Base-by-base conservation (phyloP, 768 basidiomycete species). In the Tricholoma bakamatsutake region DNA sequence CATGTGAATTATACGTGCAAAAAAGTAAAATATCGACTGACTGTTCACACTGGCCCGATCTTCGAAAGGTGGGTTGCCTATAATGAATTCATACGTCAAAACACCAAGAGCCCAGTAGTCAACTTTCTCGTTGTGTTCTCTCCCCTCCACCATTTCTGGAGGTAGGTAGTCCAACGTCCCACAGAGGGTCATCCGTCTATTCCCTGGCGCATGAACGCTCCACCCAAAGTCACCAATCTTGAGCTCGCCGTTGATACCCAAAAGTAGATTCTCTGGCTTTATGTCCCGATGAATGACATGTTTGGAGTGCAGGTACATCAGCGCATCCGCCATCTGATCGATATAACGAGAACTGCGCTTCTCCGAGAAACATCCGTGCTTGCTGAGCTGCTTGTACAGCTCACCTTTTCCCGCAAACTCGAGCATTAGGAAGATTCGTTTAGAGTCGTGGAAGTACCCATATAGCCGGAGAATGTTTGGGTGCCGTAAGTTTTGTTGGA, bases 141-240 rank as follows among this genome's bases (percentile, higher is more conserved):
- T 86, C 0, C 88, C 86, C 63, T 97, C 93, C 12, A 99, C 90
- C 97, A 98, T 99, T 77, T 98, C 96, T 11, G 97, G 96, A 0
- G 97, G 95, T 10, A 99, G 79, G 67, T 98, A 98, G 68, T 98
- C 97, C 45, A 98, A 73, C 1, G 96, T 98, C 11, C 96, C 96
- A 63, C 96, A 98, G 10, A 98, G 79, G 0, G 97, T 98, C 73
- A 80, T 88, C 43, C 96, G 75, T 45, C 94, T 76, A 66, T 93
- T 91, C 1, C 91, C 84, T 0, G 96, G 96, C 0, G 95, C 96
- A 68, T 98, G 96, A 7, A 97, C 93, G 64, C 88, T 93, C 96
- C 97, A 99, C 9, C 97, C 97, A 70, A 98, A 98, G 71, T 98
- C 96, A 3, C 87, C 97, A 58, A 99, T 96, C 79, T 99, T 98